Evolutionary conservation across 768 basidiomycete species (phyloP), one percentile per base, ranked within the genome.

Genomic region (Neoboletus brunneissimus): DNA sequence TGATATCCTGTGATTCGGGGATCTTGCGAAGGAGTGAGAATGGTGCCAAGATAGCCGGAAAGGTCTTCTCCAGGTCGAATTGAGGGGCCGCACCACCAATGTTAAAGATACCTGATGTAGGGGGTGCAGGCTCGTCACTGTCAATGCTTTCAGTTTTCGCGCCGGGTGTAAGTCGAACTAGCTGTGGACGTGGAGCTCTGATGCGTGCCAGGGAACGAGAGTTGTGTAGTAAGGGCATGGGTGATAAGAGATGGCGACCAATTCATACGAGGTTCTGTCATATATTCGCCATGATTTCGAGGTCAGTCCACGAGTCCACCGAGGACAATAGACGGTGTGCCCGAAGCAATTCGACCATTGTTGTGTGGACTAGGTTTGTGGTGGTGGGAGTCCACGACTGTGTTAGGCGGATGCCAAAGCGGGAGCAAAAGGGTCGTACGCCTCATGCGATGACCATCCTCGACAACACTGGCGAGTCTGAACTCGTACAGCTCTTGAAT

Each of bases 401-500:
- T 27, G 15, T 20, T 31, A n/a, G n/a, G 29, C 27, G 7, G 22
- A 9, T 18, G 41, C 47, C 37, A 51, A 59, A 60, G 46, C 54
- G 63, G 60, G 46, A 55, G 20, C 40, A 50, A 42, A 27, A 27
- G 27, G 27, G 27, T 27, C 27, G 27, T 27, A 27, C 27, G 10
- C 48, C 46, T 48, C 45, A 48, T 53, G 56, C 59, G 55, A 85
- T 85, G 83, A 80, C 80, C 57, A 79, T 85, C 62, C 70, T 86
- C 64, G 82, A 86, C 60, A 60, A 60, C 40, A 54, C 67, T 54
- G 77, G 75, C 59, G 87, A 88, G 54, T 74, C 81, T 60, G 85
- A 86, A 54, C 75, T 87, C 34, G 73, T 76, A 64, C 85, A 82
- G 50, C 79, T 91, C 48, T 84, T 86, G 81, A 66, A 75, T 32